Conservation (phyloP, 1,284 basidiomycete species). For the Fomitopsis palustris region DNA sequence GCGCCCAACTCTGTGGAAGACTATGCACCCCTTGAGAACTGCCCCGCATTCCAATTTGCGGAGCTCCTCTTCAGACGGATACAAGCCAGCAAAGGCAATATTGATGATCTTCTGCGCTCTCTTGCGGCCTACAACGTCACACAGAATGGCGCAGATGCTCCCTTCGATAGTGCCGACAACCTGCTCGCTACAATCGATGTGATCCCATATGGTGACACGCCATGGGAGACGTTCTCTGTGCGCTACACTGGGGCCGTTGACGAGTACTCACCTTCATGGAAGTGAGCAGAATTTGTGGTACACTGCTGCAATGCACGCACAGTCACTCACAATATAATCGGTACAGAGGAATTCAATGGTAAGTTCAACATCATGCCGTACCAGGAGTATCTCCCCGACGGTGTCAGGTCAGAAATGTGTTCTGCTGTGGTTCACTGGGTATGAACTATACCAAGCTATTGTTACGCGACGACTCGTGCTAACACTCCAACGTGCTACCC, state of each 20-base stretch:
- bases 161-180: slow-evolving; percentile 6
- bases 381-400: slow-evolving; percentile 8
- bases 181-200: slow-evolving; percentile 10
- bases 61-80: slow-evolving; percentile 10
- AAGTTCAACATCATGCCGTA: slow-evolving; percentile 12
- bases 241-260: not conserved
- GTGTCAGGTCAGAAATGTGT: no score
- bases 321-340: slow-evolving; percentile 10
- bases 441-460: no score
- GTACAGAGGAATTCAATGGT: slow-evolving; percentile 13
- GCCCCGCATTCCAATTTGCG: slow-evolving; percentile 11
- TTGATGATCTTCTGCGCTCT: slow-evolving; percentile 9
- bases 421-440: no score
- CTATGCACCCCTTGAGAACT: not conserved
- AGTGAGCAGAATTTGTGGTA: slow-evolving; percentile 30
- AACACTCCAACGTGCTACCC: no score
- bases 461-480: no score
- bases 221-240: not conserved
- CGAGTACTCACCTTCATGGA: slow-evolving; percentile 28
- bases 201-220: not conserved
- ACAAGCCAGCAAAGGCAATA: slow-evolving; percentile 5
- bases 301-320: slow-evolving; percentile 28
- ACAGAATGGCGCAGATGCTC: not conserved
- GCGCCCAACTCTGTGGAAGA: not conserved
- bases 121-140: not conserved